Evolutionary conservation across 805 yeast genomes (phyloP).

Genomic region (Kazachstania kunashirensis): DNA sequence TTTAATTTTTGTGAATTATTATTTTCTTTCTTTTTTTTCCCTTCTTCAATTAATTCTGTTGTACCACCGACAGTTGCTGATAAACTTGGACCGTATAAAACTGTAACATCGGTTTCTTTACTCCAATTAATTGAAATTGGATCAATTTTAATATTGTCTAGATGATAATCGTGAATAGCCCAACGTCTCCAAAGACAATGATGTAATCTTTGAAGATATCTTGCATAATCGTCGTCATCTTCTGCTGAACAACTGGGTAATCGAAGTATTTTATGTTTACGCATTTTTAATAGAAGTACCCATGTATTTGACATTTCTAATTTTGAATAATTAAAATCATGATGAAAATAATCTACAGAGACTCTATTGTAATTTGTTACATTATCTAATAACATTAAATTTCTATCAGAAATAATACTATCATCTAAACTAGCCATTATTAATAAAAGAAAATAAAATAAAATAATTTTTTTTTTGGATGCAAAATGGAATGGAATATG

Average conservation of each 20-base stretch:
- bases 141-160: slow-evolving; percentile 50
- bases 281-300: slow-evolving; percentile 15
- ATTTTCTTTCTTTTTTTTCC: neutral
- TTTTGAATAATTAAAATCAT: slow-evolving; percentile 10
- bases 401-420: slow-evolving; percentile 22
- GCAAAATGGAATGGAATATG: too few species aligned
- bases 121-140: slow-evolving; percentile 90
- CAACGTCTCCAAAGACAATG: slow-evolving; percentile 93
- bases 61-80: slow-evolving; percentile 3
- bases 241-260: slow-evolving; percentile 30
- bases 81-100: slow-evolving; percentile 80
- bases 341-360: slow-evolving; percentile 27
- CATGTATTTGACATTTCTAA: slow-evolving; percentile 14
- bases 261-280: slow-evolving; percentile 22
- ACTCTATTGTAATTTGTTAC: slow-evolving; percentile 24
- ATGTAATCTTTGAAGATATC: slow-evolving; percentile 44
- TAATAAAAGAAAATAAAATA: neutral
- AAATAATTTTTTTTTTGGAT: too few species aligned
- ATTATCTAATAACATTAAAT: slow-evolving; percentile 25
- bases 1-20: neutral
- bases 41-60: neutral
- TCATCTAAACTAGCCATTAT: slow-evolving; percentile 27
- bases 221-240: slow-evolving; percentile 23
- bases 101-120: slow-evolving; percentile 88
- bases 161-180: slow-evolving; percentile 65